A percentile compares a stretch with the other conserved stretches of the same genome.
phyloP scores from a whole-genome alignment of 345 rosid genomes.

The Moricandia moricandioides region DNA sequence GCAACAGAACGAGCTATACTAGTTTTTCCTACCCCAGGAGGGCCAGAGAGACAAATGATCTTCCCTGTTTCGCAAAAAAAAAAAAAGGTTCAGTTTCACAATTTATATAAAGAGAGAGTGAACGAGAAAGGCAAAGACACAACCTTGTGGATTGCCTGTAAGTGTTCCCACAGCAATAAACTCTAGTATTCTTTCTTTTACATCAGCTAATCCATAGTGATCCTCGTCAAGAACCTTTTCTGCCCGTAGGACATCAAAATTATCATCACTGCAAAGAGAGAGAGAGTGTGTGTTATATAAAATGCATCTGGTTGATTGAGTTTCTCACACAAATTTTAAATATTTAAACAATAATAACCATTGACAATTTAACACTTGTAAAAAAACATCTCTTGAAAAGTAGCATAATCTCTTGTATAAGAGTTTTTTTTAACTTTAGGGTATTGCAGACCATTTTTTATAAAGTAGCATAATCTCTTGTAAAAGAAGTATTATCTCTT shows the following conservation, averaged over 20 bases:
- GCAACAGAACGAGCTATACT: neutral
- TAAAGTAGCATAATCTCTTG: neutral
- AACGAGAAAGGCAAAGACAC: neutral
- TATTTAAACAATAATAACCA: neutral
- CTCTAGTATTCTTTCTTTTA: neutral
- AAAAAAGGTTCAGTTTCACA: neutral
- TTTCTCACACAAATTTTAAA: no score
- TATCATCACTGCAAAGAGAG: neutral
- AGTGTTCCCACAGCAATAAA: neutral
- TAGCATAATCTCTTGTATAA: neutral
- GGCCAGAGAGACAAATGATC: neutral
- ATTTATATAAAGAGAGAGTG: neutral
- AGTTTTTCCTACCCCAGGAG: neutral
- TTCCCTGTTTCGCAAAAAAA: neutral
- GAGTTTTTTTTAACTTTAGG: no score
- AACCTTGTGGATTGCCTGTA: neutral
- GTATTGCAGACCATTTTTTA: no score
- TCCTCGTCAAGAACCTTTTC: neutral
- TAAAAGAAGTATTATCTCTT: neutral
- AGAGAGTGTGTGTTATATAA: neutral
- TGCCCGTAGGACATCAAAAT: neutral
- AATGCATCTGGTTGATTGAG: no score
- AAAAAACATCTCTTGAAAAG: neutral
- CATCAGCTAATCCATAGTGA: neutral
- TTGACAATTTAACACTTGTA: neutral